Conservation (phyloP, 2,329 filamentous ascomycete genomes). For the Canariomyces notabilis region DNA sequence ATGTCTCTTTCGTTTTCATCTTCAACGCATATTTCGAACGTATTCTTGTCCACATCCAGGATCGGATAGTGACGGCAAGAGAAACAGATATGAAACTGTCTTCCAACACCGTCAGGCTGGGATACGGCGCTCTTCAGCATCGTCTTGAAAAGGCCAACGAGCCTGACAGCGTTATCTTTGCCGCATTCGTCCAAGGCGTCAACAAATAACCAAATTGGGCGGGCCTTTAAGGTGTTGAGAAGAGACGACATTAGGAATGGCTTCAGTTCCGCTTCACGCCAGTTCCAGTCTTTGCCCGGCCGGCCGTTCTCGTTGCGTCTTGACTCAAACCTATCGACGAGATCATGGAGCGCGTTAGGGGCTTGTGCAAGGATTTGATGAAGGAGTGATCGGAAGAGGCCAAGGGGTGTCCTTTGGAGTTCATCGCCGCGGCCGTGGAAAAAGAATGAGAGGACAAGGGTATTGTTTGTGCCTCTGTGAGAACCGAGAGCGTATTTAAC, state of each 20-base stretch:
- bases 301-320: slow-evolving; percentile 9
- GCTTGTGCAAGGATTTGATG: slow-evolving; percentile 30
- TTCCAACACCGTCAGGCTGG: not conserved
- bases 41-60: slow-evolving; percentile 18
- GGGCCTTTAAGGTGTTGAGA: slow-evolving; percentile 17
- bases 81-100: slow-evolving; percentile 28
- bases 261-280: slow-evolving; percentile 25
- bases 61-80: slow-evolving; percentile 32
- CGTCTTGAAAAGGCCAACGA: slow-evolving; percentile 23
- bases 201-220: slow-evolving; percentile 28
- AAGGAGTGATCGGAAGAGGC: slow-evolving; percentile 34
- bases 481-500: slow-evolving; percentile 31
- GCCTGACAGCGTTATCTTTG: slow-evolving; percentile 18
- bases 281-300: slow-evolving; percentile 25
- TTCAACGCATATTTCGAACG: slow-evolving; percentile 28
- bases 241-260: slow-evolving; percentile 22
- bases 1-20: slow-evolving; percentile 31
- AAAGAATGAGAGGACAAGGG: slow-evolving; percentile 31
- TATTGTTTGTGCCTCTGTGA: not conserved
- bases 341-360: slow-evolving; percentile 18
- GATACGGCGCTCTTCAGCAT: slow-evolving; percentile 21
- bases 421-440: slow-evolving; percentile 31
- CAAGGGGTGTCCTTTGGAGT: slow-evolving; percentile 31
- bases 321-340: slow-evolving; percentile 19
- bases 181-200: slow-evolving; percentile 35